phyloP scores from a whole-genome alignment of 805 yeast species.

The Cyberlindnera amylophila region DNA sequence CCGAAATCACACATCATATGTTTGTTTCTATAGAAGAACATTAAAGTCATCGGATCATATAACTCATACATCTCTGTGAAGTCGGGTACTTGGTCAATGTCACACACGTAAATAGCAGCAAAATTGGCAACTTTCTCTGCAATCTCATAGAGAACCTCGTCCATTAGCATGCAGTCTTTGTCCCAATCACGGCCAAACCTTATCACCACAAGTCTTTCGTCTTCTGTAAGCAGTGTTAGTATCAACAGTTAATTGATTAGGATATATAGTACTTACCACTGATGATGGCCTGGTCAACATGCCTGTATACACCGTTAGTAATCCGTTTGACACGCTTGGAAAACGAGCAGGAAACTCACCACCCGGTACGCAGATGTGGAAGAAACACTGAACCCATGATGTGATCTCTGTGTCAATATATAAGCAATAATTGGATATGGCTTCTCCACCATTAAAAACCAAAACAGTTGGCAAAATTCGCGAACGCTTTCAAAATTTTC shows the following conservation, averaged over 20 bases:
- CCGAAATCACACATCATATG: conserved; percentile 99
- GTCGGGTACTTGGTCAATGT: conserved; percentile 84
- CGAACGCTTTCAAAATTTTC: not conserved
- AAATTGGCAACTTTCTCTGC: conserved; percentile 84
- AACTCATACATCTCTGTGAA: conserved; percentile 87
- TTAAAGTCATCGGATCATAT: conserved; percentile 84
- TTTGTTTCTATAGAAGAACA: conserved; percentile 90
- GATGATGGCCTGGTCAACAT: conserved; percentile 94
- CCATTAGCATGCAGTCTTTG: conserved; percentile 83
- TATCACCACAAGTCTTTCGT: conserved; percentile 79
- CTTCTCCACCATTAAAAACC: no score
- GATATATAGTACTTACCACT: conserved; percentile 1
- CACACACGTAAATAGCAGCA: conserved; percentile 85
- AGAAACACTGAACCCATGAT: conserved; percentile 76
- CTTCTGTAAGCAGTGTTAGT: conserved; percentile 43
- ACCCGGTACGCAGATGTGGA: conserved; percentile 78
- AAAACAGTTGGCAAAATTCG: no score
- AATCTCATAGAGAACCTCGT: conserved; percentile 73
- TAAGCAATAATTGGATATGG: no score
- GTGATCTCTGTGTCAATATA: not conserved
- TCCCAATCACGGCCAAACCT: conserved; percentile 83
- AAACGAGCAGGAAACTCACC: not conserved
- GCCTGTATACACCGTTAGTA: conserved; percentile 40
- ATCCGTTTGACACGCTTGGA: not conserved
- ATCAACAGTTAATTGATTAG: no score